Conservation (phyloP, 2,329 filamentous ascomycete genomes). For the Aspergillus transmontanensis region DNA sequence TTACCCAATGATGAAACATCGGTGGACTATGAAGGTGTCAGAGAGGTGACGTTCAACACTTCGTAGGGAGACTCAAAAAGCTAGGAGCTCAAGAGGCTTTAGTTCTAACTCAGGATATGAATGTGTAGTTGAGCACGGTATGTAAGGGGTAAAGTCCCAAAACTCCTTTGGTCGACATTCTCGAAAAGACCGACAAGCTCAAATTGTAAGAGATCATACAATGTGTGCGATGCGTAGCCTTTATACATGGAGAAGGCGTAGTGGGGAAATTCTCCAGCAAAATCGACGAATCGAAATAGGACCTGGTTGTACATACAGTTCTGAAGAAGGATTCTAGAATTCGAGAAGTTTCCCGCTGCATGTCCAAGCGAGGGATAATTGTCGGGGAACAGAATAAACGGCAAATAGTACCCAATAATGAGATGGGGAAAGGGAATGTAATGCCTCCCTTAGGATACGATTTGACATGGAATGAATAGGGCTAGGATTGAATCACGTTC, state of each 20-base stretch:
- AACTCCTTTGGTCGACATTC: background rate
- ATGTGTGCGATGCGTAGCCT: background rate
- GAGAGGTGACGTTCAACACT: background rate
- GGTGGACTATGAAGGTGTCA: background rate
- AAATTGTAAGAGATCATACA: background rate
- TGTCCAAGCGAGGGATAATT: background rate
- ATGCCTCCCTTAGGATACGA: too few relatives aligned
- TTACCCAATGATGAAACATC: background rate
- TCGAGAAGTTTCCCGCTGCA: background rate
- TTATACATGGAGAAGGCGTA: background rate
- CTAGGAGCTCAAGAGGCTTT: background rate
- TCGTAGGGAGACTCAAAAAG: background rate
- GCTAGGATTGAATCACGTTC: background rate
- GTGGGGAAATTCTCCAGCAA: background rate
- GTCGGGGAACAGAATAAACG: background rate
- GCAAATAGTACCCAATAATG: too few relatives aligned
- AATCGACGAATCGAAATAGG: background rate
- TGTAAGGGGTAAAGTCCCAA: background rate
- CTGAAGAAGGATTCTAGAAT: background rate
- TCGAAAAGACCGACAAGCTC: background rate
- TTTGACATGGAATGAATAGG: background rate
- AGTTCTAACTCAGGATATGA: background rate
- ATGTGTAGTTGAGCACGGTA: background rate
- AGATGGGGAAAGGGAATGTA: too few relatives aligned
- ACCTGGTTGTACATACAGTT: background rate